Percentiles rank a stretch among this genome's conserved stretches.
phyloP scores from a whole-genome alignment of 768 basidiomycete genomes.

The Mycena pura region DNA sequence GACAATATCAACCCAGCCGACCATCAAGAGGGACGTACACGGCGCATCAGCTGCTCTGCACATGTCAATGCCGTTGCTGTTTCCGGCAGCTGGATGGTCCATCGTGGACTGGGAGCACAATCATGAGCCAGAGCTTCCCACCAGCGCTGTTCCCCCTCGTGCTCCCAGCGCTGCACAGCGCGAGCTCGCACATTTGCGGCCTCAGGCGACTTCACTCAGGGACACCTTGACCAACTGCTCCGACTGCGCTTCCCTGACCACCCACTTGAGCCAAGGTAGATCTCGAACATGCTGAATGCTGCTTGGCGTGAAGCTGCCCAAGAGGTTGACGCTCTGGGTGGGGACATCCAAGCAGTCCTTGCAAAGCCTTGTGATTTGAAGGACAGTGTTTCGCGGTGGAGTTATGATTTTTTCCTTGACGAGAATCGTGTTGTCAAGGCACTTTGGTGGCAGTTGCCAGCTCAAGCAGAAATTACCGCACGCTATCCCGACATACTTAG shows the following conservation, averaged over 20 bases:
- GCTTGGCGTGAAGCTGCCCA: conserved; percentile 20
- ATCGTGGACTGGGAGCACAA: conserved; percentile 33
- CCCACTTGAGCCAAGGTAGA: conserved; percentile 36
- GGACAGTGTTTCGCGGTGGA: conserved; percentile 28
- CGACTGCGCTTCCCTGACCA: conserved; percentile 17
- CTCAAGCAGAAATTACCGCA: conserved; percentile 29
- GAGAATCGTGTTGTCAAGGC: conserved; percentile 21
- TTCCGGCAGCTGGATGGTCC: conserved; percentile 14
- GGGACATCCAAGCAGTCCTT: conserved; percentile 35
- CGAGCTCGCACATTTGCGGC: conserved; percentile 10
- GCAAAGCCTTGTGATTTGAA: conserved; percentile 21
- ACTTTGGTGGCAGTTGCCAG: conserved; percentile 41
- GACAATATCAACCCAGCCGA: conserved; percentile 1
- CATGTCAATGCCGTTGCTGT: conserved; percentile 27
- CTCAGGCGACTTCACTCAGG: not conserved
- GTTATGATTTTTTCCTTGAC: conserved; percentile 28
- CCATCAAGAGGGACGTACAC: not conserved
- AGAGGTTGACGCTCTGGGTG: conserved; percentile 31
- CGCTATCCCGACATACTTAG: conserved; percentile 36
- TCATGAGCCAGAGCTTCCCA: conserved; percentile 30
- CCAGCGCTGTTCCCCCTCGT: conserved; percentile 14
- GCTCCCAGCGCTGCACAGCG: conserved; percentile 30
- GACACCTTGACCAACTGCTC: conserved; percentile 3
- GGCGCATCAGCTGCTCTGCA: too few species aligned
- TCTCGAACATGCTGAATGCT: conserved; percentile 34